Percentiles rank a stretch among this genome's conserved stretches.
phyloP scores from a whole-genome alignment of 2,329 filamentous ascomycete genomes.

The Colletotrichum phormii region DNA sequence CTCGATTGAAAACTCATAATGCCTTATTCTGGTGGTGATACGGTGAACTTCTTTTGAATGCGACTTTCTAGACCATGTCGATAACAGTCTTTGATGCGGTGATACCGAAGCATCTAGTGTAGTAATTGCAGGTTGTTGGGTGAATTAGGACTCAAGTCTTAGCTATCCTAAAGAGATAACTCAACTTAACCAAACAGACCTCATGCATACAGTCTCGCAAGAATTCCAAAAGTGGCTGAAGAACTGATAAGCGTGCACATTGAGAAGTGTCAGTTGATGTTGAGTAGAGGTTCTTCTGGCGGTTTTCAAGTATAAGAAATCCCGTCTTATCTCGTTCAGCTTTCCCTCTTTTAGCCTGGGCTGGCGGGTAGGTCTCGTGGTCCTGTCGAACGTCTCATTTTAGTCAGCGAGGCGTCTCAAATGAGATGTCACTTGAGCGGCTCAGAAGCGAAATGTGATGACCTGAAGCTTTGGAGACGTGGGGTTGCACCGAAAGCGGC shows the following conservation, averaged over 20 bases:
- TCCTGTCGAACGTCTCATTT: not conserved
- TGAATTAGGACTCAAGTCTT: fast-evolving
- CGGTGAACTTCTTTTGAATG: not conserved
- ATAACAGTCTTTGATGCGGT: no score
- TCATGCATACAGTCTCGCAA: not conserved
- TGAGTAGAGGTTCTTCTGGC: not conserved
- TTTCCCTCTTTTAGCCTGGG: not conserved
- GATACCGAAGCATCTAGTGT: no score
- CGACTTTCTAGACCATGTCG: no score
- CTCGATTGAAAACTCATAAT: not conserved
- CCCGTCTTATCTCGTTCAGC: not conserved
- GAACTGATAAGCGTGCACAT: not conserved
- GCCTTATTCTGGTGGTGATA: no score
- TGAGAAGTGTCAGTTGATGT: not conserved
- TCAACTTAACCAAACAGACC: not conserved
- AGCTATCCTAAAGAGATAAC: not conserved
- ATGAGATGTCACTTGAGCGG: slow-evolving; percentile 1
- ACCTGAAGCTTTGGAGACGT: not conserved
- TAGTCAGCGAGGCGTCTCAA: not conserved
- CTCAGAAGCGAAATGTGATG: not conserved
- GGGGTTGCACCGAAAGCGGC: slow-evolving; percentile 14
- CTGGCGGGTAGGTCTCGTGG: not conserved
- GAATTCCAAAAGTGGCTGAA: not conserved
- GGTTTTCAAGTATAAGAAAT: not conserved
- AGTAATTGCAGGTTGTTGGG: not conserved